These are phyloP conservation scores for Margaritispora aquatica DNA, from an alignment of 495 filamentous ascomycete species.

Conservation along the genomic window DNA sequence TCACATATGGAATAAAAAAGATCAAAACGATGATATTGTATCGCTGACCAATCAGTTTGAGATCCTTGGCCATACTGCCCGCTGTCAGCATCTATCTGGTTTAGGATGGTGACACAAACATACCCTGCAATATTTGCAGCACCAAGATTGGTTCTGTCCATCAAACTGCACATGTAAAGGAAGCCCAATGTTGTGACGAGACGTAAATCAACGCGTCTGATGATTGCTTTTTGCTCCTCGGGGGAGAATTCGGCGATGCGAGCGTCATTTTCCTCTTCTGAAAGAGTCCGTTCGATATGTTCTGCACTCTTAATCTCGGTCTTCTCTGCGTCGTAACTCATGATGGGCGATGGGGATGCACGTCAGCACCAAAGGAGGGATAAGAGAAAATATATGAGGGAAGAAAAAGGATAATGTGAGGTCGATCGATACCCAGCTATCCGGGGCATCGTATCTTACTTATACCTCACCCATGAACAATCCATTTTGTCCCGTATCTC, in stretches of 20 bases:
- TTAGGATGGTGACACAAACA: not conserved
- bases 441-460: not conserved
- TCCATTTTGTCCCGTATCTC: too few relatives aligned
- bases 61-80: slow-evolving; percentile 3
- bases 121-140: slow-evolving; percentile 55
- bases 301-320: not conserved
- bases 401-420: not conserved
- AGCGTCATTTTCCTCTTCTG: slow-evolving; percentile 11
- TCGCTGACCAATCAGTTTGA: slow-evolving; percentile 7
- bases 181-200: slow-evolving; percentile 58
- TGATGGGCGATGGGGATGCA: not conserved
- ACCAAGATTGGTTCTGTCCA: slow-evolving; percentile 65
- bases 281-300: slow-evolving; percentile 6
- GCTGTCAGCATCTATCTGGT: not conserved
- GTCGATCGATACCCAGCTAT: not conserved
- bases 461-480: not conserved
- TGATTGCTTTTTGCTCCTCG: slow-evolving; percentile 39
- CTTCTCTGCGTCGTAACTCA: slow-evolving; percentile 10
- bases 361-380: not conserved
- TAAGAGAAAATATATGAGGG: not conserved
- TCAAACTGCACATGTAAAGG: slow-evolving; percentile 60
- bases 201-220: slow-evolving; percentile 54
- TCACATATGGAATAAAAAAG: slow-evolving; percentile 62
- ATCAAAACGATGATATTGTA: slow-evolving; percentile 33
- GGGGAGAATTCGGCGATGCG: slow-evolving; percentile 25